Evolutionary conservation across 2,329 filamentous ascomycete species (phyloP).

Genomic region (Periglandula ipomoeae): DNA sequence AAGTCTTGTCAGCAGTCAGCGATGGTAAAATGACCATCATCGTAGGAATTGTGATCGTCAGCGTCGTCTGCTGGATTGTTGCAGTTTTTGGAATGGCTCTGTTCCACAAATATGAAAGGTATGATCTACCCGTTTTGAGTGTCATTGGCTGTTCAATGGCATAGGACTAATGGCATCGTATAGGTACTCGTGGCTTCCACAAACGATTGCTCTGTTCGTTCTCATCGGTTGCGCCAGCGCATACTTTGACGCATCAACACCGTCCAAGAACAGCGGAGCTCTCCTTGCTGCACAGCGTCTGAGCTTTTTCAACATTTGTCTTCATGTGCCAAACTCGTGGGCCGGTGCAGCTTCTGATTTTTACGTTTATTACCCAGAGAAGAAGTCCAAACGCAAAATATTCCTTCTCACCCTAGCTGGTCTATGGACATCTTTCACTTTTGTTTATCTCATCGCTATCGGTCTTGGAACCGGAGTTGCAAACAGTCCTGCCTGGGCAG

Average conservation of each 20-base stretch:
- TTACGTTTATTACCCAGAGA: constrained; percentile 65
- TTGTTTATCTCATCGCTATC: constrained; percentile 57
- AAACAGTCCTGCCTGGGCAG: constrained; percentile 39
- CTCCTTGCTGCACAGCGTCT: constrained; percentile 50
- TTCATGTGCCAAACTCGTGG: constrained; percentile 49
- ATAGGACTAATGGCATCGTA: rapidly evolving
- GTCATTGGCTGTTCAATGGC: background rate
- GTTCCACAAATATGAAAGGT: constrained; percentile 64
- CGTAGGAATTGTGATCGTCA: constrained; percentile 68
- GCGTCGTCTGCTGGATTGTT: constrained; percentile 63
- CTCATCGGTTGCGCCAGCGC: constrained; percentile 56
- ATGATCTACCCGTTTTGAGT: background rate
- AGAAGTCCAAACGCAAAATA: constrained; percentile 48
- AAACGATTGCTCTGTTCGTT: constrained; percentile 68
- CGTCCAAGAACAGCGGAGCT: constrained; percentile 49
- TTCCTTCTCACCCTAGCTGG: constrained; percentile 63
- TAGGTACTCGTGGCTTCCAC: constrained; percentile 42
- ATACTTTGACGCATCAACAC: constrained; percentile 55
- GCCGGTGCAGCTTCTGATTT: constrained; percentile 68
- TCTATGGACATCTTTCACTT: constrained; percentile 49
- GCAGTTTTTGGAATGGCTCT: constrained; percentile 45
- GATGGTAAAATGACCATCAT: constrained; percentile 53
- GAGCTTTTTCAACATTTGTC: constrained; percentile 61
- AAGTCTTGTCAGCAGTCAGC: constrained; percentile 69
- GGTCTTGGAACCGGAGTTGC: constrained; percentile 42